Conservation (phyloP, 2,329 filamentous ascomycete genomes). For the Scedosporium dehoogii region DNA sequence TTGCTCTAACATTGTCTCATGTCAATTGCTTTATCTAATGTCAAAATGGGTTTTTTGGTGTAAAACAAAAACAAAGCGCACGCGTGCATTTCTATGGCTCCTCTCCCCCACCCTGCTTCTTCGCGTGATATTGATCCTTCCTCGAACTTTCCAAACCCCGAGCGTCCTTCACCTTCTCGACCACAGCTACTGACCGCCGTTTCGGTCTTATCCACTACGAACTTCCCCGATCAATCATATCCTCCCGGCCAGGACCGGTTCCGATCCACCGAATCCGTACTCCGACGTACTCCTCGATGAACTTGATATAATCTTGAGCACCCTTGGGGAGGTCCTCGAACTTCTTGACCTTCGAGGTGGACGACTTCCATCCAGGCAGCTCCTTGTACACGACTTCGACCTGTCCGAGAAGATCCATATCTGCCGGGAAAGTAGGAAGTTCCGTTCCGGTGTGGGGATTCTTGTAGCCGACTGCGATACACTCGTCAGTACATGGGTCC, state of each 20-base stretch:
- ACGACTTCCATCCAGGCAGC: conserved; percentile 58
- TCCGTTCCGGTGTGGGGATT: conserved; percentile 29
- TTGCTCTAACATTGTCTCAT: no score
- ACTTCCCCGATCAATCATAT: conserved; percentile 38
- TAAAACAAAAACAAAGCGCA: no score
- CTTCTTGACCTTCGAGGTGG: conserved; percentile 48
- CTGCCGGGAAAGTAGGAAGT: conserved; percentile 55
- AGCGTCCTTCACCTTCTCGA: no score
- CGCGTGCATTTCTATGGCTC: no score
- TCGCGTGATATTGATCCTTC: no score
- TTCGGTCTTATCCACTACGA: not conserved
- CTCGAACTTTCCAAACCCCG: no score
- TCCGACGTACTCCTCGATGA: conserved; percentile 56
- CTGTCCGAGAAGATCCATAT: conserved; percentile 45
- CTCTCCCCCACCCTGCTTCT: no score
- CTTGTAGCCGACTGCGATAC: conserved; percentile 59
- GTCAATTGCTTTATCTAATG: no score
- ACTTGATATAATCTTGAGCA: conserved; percentile 56
- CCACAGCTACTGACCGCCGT: not conserved
- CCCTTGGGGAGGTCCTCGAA: conserved; percentile 55
- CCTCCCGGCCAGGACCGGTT: conserved; percentile 54
- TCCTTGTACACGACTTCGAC: conserved; percentile 59
- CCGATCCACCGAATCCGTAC: conserved; percentile 51
- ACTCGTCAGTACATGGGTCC: not conserved
- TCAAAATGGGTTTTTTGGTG: no score